Evolutionary conservation across 2,329 filamentous ascomycete species (phyloP).

Genomic region (Aspergillus hortae): DNA sequence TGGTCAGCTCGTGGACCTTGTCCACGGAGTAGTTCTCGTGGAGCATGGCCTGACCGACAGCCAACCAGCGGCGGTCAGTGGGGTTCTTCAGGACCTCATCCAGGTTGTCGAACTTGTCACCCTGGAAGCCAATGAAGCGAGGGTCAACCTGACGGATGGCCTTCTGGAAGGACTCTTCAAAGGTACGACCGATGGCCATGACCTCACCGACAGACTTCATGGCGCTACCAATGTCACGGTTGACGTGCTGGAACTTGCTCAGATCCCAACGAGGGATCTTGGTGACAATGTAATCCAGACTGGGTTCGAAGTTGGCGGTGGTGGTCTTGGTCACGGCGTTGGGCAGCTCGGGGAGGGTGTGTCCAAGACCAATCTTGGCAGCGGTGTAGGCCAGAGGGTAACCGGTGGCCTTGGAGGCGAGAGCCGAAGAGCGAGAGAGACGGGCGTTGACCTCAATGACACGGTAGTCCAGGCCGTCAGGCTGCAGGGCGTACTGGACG

Average conservation of each 20-base stretch:
- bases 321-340: conserved; percentile 99
- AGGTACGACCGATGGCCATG: conserved; percentile 98
- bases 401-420: conserved; percentile 96
- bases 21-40: conserved; percentile 96
- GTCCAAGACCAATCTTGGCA: conserved; percentile 95
- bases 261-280: conserved; percentile 99
- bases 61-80: conserved; percentile 94
- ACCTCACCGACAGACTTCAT: conserved; percentile 99
- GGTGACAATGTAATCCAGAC: conserved; percentile 94
- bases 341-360: conserved; percentile 90
- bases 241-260: conserved; percentile 98
- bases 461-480: conserved; percentile 94
- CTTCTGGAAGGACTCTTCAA: conserved; percentile 99
- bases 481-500: conserved; percentile 94
- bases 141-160: conserved; percentile 97
- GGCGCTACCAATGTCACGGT: conserved; percentile 91
- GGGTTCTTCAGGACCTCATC: conserved; percentile 89
- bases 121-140: conserved; percentile 87
- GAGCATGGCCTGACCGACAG: conserved; percentile 95
- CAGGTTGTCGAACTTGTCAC: conserved; percentile 88
- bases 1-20: conserved; percentile 85
- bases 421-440: conserved; percentile 92
- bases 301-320: conserved; percentile 97
- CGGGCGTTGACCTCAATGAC: conserved; percentile 99
- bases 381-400: conserved; percentile 97